Evolutionary conservation across 805 yeast species (phyloP), one percentile per base, ranked within the genome.

Genomic region (Jamesozyma hellenica): DNA sequence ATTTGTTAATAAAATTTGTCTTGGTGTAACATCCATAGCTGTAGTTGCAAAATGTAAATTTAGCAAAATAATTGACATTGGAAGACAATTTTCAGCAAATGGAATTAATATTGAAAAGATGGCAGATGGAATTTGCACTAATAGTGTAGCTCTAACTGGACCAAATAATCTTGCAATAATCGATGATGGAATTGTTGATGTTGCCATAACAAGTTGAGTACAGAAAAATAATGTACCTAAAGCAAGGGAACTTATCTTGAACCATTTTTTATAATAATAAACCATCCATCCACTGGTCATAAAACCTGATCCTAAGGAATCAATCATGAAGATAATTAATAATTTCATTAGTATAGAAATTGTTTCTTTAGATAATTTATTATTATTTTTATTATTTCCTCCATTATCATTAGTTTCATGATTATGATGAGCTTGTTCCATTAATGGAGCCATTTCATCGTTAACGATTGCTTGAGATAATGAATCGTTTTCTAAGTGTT

Each of bases 1-100:
- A 2, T 82, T 70, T 0, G 94, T 78, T 36, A 87, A 61, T 31
- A 87, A 66, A 8, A 86, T 74, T 60, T 86, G 95, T 38, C 96
- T 72, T 6, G 96, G 95, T 3, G 86, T 92, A 23, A 86, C 95
- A 56, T 87, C 96, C 88, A 87, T 85, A 1, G 88, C 75, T 2
- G 79, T 68, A 0, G 85, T 74, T 2, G 79, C 63, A 43, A 77
- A 77, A 46, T 83, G 75, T 19, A 72, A 55, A 16, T 79, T 47
- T 27, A 82, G 64, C 5, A 75, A 58, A 0, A 63, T 40, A 21
- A 82, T 67, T 0, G 90, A 82, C 2, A 52, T 35, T 0, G 55
- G 43, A n/a, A 64, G 44, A 29, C 52, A 52, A 17, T 44, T 42
- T 14, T 70, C 65, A 7, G 70, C 61, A 3, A 71, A 45, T 4